Percentiles rank a stretch among this genome's conserved stretches.
These are phyloP conservation scores for Kodamaea ohmeri DNA, from an alignment of 1,139 yeast genomes.

Conservation along the genomic window DNA sequence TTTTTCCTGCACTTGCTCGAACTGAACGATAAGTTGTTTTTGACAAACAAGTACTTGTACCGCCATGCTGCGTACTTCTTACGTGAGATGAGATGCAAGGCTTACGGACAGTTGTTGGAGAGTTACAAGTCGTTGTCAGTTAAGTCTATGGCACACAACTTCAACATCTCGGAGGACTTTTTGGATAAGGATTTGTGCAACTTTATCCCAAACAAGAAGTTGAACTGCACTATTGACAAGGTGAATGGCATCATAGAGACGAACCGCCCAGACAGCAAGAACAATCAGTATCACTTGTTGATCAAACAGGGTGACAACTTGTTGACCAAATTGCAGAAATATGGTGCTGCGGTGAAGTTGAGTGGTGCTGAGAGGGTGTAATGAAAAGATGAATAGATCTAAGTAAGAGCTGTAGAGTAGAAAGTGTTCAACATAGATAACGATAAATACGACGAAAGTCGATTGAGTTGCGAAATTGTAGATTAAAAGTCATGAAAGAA, in stretches of 20 bases:
- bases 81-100: conserved; percentile 93
- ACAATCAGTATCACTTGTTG: conserved; percentile 84
- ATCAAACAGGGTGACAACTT: conserved; percentile 91
- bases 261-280: conserved; percentile 93
- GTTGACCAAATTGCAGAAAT: conserved; percentile 91
- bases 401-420: background rate
- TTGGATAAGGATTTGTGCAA: conserved; percentile 79
- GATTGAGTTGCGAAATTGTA: no score
- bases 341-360: conserved; percentile 94
- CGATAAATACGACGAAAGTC: background rate
- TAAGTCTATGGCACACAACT: conserved; percentile 90
- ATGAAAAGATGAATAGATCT: no score
- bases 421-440: background rate
- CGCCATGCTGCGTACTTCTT: conserved; percentile 81
- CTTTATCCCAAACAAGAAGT: conserved; percentile 88
- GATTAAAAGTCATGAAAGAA: no score
- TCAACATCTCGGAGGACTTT: conserved; percentile 84
- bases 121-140: conserved; percentile 88
- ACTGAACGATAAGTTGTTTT: conserved; percentile 71
- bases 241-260: conserved; percentile 96
- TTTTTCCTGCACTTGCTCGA: conserved; percentile 78
- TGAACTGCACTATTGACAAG: conserved; percentile 93
- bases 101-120: conserved; percentile 90
- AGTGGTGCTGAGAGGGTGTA: conserved; percentile 72
- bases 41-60: conserved; percentile 71